Percentiles rank a stretch among this genome's conserved stretches.
Evolutionary conservation across 805 yeast genomes (phyloP).

Genomic region (Ogataea pini): DNA sequence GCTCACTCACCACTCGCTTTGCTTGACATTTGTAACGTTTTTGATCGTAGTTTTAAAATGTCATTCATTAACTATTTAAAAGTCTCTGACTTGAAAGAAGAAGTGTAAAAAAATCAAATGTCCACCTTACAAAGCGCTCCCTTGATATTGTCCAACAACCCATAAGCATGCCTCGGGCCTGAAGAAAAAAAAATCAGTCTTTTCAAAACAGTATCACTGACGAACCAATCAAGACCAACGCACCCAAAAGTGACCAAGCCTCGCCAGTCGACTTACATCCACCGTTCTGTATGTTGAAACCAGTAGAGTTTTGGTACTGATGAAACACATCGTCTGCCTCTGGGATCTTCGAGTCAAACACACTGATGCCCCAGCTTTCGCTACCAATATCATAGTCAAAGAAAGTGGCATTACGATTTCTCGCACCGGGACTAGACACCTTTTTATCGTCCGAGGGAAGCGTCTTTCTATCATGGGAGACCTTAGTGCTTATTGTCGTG

Average conservation of each 20-base stretch:
- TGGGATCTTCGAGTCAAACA: neutral
- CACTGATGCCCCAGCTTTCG: neutral
- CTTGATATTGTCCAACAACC: neutral
- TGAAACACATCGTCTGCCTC: slow-evolving; percentile 13
- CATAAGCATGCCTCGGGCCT: neutral
- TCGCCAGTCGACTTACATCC: slow-evolving; percentile 13
- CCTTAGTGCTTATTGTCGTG: slow-evolving; percentile 1
- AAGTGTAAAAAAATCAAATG: neutral
- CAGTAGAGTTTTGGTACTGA: slow-evolving; percentile 21
- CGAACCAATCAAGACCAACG: slow-evolving; percentile 23
- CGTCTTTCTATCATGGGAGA: neutral
- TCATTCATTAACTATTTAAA: neutral
- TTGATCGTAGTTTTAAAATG: neutral
- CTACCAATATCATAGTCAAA: slow-evolving; percentile 1
- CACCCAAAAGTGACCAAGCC: slow-evolving; percentile 25
- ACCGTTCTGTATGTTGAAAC: slow-evolving; percentile 12
- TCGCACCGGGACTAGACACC: neutral
- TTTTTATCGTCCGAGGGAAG: neutral
- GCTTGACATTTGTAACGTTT: neutral
- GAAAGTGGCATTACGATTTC: neutral
- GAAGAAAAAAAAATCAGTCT: neutral
- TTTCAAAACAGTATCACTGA: slow-evolving; percentile 23
- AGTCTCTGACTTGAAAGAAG: neutral
- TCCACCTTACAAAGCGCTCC: neutral
- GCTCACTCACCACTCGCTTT: neutral